Base-by-base conservation (phyloP, 2,329 filamentous ascomycete species). In the Stagonosporopsis chrysanthemi region DNA sequence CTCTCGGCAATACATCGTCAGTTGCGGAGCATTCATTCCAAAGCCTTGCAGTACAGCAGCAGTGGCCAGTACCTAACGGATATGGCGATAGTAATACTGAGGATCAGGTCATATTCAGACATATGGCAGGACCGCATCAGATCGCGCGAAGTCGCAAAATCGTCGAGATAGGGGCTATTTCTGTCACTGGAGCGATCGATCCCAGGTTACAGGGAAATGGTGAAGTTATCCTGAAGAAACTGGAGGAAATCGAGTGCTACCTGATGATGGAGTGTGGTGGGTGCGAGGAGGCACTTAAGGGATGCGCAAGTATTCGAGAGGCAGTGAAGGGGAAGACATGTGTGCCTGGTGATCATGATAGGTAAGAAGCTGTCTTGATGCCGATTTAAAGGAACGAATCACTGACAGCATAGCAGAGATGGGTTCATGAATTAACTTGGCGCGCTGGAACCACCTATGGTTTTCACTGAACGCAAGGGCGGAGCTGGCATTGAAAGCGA, bases 141-240 rank as follows among this genome's bases (percentile, higher is more conserved):
- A 45, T 64, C 4, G 47, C 46, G 14, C 47, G 60, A 15, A 73
- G 72, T 45, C 44, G 47, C 7, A 61, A 60, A 14, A 59, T 75
- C 23, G 70, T 75, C 35, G 66, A 75, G 42, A 64, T 75, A 14
- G 73, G 73, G 8, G 69, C 70, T 4, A 64, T 74, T 58, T 63
- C 62, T 26, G 68, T 71, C 15, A 55, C 43, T 5, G 26, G 19
- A 2, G 50, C 44, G 15, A 22, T 62, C 19, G 52, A 58, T 22
- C 50, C 57, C 4, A 19, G 6, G 8, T 6, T 49, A 11, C 33
- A 52, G 19, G 38, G 17, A 2, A 11, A 23, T 19, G 23, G 36
- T 15, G 23, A n/a, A 22, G 41, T 5, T 23, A 42, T 31, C 0
- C 11, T 68, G 44, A 58, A 45, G 44, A 64, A 64, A 12, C 26